Percentiles rank a stretch among this genome's conserved stretches.
phyloP scores from a whole-genome alignment of 1,284 basidiomycete genomes.

The Acaromyces ingoldii region DNA sequence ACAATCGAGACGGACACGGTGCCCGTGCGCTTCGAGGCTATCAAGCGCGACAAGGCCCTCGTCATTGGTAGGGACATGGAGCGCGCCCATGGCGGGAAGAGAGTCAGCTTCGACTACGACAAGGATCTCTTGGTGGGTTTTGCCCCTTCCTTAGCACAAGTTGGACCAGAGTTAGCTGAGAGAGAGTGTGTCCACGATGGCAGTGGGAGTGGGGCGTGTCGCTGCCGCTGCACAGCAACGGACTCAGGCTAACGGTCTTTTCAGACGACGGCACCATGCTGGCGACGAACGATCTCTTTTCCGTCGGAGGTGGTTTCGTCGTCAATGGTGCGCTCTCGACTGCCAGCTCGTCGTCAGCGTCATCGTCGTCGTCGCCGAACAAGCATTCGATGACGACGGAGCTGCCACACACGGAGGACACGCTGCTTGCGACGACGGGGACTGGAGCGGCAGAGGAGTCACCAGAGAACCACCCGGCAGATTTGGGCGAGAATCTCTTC shows the following conservation, averaged over 20 bases:
- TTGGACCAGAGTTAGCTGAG: too few species aligned
- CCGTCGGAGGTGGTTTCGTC: conserved; percentile 48
- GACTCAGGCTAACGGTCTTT: conserved; percentile 86
- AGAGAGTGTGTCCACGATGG: too few species aligned
- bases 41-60: conserved; percentile 64
- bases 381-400: not conserved
- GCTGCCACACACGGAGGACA: not conserved
- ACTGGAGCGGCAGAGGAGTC: not conserved
- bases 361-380: conserved; percentile 1
- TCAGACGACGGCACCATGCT: conserved; percentile 73
- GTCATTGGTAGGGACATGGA: conserved; percentile 56
- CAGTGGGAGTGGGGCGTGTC: conserved; percentile 76
- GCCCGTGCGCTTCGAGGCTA: conserved; percentile 63
- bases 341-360: conserved; percentile 6
- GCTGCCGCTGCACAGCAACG: conserved; percentile 54
- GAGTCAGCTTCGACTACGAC: conserved; percentile 12
- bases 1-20: conserved; percentile 76
- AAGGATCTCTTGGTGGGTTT: conserved; percentile 10
- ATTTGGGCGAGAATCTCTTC: conserved; percentile 78
- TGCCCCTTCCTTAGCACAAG: too few species aligned
- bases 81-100: not conserved
- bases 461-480: conserved; percentile 55
- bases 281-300: conserved; percentile 90
- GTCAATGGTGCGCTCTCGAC: conserved; percentile 45
- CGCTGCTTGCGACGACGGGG: not conserved